Conservation (phyloP, 306 rosid species). For the Carpinus viminea region DNA sequence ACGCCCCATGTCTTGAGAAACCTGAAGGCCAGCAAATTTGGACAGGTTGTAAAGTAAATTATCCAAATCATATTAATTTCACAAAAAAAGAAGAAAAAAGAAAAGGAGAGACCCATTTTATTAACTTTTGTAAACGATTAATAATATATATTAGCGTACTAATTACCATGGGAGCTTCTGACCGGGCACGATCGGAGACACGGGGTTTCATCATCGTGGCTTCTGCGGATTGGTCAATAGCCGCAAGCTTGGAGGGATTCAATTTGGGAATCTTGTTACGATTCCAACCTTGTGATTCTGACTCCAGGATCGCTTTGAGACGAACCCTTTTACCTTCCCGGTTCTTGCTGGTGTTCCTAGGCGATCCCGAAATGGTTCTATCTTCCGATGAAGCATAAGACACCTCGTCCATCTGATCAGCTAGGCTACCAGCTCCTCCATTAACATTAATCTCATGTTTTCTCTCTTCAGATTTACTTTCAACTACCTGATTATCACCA, state of each 20-base stretch:
- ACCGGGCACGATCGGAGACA: conserved; percentile 91
- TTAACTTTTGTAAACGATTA: neutral
- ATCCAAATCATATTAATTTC: neutral
- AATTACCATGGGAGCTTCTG: conserved; percentile 95
- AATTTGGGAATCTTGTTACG: conserved; percentile 58
- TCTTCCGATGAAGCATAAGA: conserved; percentile 76
- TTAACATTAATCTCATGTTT: conserved; percentile 33
- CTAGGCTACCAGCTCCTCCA: conserved; percentile 44
- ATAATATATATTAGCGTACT: neutral
- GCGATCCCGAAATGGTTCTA: conserved; percentile 68
- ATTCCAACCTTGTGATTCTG: conserved; percentile 69
- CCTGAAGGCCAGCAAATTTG: conserved; percentile 84
- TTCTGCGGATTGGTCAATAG: conserved; percentile 59
- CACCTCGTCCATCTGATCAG: conserved; percentile 36
- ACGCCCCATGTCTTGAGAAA: conserved; percentile 64
- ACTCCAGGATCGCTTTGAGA: conserved; percentile 74
- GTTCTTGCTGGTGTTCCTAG: conserved; percentile 38
- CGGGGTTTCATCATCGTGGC: conserved; percentile 98
- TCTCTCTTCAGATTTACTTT: conserved; percentile 47
- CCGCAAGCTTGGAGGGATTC: conserved; percentile 29
- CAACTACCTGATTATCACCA: conserved; percentile 35
- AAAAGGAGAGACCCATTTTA: neutral
- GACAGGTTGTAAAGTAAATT: conserved; percentile 66
- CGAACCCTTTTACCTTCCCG: conserved; percentile 44
- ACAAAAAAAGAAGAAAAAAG: neutral